These are phyloP conservation scores for Colletotrichum acutatum DNA, from an alignment of 2,329 filamentous ascomycete species.

Conservation along the genomic window DNA sequence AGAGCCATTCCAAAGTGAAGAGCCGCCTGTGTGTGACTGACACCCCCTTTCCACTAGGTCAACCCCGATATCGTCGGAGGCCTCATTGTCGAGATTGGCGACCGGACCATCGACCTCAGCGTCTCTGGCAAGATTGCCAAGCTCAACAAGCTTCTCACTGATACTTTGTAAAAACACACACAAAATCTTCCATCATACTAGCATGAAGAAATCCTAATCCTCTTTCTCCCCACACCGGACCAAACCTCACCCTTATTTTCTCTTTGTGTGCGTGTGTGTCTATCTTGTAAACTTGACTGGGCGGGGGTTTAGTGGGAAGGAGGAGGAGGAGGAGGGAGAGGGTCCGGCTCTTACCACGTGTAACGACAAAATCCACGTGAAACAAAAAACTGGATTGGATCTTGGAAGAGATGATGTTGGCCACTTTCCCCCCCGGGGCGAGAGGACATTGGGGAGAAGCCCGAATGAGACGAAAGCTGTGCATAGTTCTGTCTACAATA, in stretches of 20 bases:
- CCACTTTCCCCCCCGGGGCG: not conserved
- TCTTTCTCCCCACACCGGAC: not conserved
- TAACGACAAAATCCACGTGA: not conserved
- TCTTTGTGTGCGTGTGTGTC: conserved; percentile 23
- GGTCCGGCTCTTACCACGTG: not conserved
- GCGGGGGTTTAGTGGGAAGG: not conserved
- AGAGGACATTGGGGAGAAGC: too few species aligned
- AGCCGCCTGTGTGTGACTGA: too few species aligned
- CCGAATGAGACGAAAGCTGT: not conserved
- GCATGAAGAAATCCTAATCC: conserved; percentile 25
- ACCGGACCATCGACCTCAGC: conserved; percentile 97
- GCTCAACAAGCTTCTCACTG: conserved; percentile 99
- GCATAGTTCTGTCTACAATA: conserved; percentile 1
- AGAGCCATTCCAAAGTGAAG: too few species aligned
- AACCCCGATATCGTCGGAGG: conserved; percentile 95
- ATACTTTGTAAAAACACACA: conserved; percentile 82
- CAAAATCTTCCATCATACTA: not conserved
- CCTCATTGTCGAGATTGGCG: conserved; percentile 94
- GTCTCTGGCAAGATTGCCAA: conserved; percentile 94
- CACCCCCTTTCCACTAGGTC: conserved; percentile 64
- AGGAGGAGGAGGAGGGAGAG: not conserved
- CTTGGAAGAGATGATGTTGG: not conserved
- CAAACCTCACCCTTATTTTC: conserved; percentile 13
- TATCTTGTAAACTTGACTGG: conserved; percentile 31
- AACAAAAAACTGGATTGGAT: too few species aligned